Percentiles rank a stretch among this genome's conserved stretches.
Evolutionary conservation across 805 yeast species (phyloP).

Genomic region (Candida piceae): DNA sequence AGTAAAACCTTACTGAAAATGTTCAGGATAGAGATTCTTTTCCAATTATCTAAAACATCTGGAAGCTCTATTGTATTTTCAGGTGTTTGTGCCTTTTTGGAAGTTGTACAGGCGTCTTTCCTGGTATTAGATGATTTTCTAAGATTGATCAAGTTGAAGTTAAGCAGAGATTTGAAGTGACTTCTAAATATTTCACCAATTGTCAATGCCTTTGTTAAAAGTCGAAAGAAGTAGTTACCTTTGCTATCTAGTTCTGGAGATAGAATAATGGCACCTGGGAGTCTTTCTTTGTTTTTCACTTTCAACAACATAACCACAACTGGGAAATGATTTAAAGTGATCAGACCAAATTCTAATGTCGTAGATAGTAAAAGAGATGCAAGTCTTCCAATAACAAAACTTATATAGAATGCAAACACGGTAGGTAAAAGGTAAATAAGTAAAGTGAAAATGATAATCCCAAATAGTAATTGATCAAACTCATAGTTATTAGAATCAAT

Average conservation of each 20-base stretch:
- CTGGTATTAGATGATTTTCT: constrained; percentile 9
- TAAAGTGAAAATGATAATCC: constrained; percentile 82
- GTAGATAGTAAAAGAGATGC: constrained; percentile 44
- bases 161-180: constrained; percentile 26
- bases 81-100: too few species aligned
- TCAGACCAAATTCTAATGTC: constrained; percentile 51
- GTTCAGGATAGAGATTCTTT: constrained; percentile 15
- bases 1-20: constrained; percentile 19
- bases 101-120: too few species aligned
- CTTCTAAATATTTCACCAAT: constrained; percentile 23
- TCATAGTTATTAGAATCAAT: constrained; percentile 82
- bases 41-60: constrained; percentile 25
- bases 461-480: constrained; percentile 79
- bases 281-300: constrained; percentile 66
- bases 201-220: constrained; percentile 25
- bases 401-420: constrained; percentile 72
- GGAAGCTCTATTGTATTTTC: constrained; percentile 1
- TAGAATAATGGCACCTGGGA: constrained; percentile 49
- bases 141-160: constrained; percentile 25
- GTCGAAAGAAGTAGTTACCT: constrained; percentile 12
- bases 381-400: constrained; percentile 61
- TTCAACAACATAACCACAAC: constrained; percentile 75
- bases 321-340: constrained; percentile 79
- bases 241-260: constrained; percentile 9
- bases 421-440: constrained; percentile 81